Evolutionary conservation across 2,329 filamentous ascomycete species (phyloP).

Genomic region (Metarhizium brunneum): DNA sequence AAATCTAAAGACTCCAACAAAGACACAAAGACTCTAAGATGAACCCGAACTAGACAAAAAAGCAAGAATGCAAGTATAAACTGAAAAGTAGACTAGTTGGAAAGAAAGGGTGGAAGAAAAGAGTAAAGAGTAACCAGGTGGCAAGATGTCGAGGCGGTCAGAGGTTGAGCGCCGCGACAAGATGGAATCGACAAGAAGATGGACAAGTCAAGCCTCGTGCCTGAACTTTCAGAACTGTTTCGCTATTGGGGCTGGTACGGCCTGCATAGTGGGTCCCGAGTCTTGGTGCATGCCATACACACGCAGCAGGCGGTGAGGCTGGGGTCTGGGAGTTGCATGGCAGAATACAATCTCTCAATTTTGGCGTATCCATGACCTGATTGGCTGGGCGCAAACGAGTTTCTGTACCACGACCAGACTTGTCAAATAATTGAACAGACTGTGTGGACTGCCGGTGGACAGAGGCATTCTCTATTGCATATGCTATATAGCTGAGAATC

Average conservation of each 20-base stretch:
- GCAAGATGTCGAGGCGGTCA: background rate
- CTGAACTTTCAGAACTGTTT: background rate
- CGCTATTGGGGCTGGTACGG: background rate
- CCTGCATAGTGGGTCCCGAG: too few relatives aligned
- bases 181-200: background rate
- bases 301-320: background rate
- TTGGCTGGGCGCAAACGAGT: slow-evolving; percentile 1
- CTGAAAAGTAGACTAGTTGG: background rate
- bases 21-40: background rate
- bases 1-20: background rate
- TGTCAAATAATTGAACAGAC: background rate
- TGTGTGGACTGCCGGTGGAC: background rate
- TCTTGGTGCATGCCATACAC: background rate
- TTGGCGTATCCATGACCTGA: background rate
- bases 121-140: background rate
- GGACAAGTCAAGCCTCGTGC: background rate
- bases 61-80: background rate
- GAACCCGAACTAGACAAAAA: background rate
- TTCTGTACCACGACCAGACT: background rate
- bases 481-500: background rate
- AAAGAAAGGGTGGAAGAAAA: background rate
- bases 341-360: background rate
- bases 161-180: background rate
- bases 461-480: background rate
- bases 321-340: background rate